Conservation (phyloP, 495 filamentous ascomycete species). For the Tuber melanosporum region DNA sequence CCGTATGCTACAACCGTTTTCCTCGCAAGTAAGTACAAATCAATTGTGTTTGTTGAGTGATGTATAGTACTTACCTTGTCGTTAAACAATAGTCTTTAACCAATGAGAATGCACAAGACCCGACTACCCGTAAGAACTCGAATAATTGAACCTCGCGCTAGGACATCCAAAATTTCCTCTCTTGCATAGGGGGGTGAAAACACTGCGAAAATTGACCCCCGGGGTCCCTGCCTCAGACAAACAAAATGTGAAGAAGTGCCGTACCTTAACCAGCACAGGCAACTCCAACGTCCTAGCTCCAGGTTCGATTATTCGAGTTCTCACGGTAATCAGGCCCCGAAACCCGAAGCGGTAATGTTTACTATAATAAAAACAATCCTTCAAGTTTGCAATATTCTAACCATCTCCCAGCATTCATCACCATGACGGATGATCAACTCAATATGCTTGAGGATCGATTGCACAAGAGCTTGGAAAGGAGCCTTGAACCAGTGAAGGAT, state of each 20-base stretch:
- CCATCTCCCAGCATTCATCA: background rate
- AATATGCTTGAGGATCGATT: background rate
- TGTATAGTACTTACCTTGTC: background rate
- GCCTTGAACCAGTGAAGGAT: background rate
- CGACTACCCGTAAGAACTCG: background rate
- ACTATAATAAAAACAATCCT: background rate
- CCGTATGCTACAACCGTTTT: background rate
- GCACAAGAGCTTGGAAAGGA: background rate
- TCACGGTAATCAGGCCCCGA: background rate
- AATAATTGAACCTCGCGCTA: too few species aligned
- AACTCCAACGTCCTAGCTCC: too few species aligned
- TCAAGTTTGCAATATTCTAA: background rate
- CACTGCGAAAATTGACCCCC: too few species aligned
- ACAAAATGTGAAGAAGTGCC: too few species aligned
- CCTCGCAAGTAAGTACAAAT: background rate
- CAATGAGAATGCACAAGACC: background rate
- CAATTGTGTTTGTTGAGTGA: background rate
- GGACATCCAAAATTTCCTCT: too few species aligned
- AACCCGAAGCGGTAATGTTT: background rate
- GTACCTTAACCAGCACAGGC: too few species aligned
- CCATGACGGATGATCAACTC: background rate
- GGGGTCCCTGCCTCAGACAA: too few species aligned
- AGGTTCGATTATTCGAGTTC: too few species aligned
- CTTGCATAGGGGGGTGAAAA: too few species aligned
- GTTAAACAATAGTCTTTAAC: background rate